Base-by-base conservation (phyloP, 2,329 filamentous ascomycete species). In the Ceratocystis huliohia region DNA sequence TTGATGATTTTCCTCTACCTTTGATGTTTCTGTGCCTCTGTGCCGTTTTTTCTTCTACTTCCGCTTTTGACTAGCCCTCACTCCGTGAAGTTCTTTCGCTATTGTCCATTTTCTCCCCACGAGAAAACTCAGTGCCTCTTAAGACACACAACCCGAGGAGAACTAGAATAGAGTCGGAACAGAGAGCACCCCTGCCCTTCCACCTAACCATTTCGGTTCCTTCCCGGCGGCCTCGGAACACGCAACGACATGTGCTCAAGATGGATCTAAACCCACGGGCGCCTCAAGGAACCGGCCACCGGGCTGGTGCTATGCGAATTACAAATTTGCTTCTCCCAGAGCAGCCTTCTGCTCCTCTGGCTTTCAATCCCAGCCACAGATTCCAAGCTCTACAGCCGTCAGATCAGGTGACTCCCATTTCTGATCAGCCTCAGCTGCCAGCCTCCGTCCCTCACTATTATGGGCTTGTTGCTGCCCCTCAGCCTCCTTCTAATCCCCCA, bases 291-390 rank as follows among this genome's bases (percentile, higher is more conserved):
- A 41, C 53, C 25, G 17, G 41, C 30, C 64, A 65, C 13, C 53
- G 64, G 33, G 20, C 41, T 28, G 44, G 56, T 56, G 64, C 53
- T 61, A 65, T 65, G 64, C 41, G 64, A 22, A 65, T 65, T 15
- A 37, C 53, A 30, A 64, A 64, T 53, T 25, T 64, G 13, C 45
- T 64, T 5, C 37, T 62, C 10, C 37, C 62, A 13, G 62, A 53
- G 20, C 45, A 64, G 3, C 62, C 62, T 20, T 8, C n/a, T 17
- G 4, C 25, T 44, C 17, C 44, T 53, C 37, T n/a, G 53, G 2
- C 25, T 17, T 15, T 8, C 53, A 33, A n/a, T 50, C 28, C 28
- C n/a, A 2, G 46, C 4, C 25, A 13, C 22, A 17, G 10, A 57
- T 57, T 5, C 8, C 53, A 28, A 10, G 5, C 25, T 22, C 1